phyloP scores from a whole-genome alignment of 495 filamentous ascomycete genomes.

The Aspergillus asperescens region DNA sequence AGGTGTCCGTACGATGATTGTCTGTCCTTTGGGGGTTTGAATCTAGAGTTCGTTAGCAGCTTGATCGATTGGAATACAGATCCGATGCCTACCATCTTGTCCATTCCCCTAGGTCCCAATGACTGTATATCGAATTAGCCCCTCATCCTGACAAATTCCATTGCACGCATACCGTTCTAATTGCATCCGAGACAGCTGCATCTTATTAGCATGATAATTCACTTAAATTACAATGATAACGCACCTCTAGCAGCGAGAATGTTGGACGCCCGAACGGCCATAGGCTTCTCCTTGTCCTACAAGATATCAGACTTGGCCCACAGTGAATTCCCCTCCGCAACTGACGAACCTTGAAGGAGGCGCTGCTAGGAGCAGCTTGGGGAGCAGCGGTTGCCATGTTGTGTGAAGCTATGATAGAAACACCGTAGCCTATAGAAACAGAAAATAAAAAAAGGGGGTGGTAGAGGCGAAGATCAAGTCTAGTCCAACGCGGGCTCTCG shows the following conservation, averaged over 20 bases:
- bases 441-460: slow-evolving; percentile 20
- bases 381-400: slow-evolving; percentile 63
- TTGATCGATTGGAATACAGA: not conserved
- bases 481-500: slow-evolving; percentile 28
- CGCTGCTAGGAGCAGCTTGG: slow-evolving; percentile 54
- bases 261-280: slow-evolving; percentile 90
- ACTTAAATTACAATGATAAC: slow-evolving; percentile 1
- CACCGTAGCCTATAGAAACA: slow-evolving; percentile 19
- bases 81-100: slow-evolving; percentile 72
- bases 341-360: slow-evolving; percentile 70
- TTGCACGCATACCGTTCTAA: slow-evolving; percentile 62
- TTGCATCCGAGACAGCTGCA: slow-evolving; percentile 89
- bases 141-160: slow-evolving; percentile 31
- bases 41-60: slow-evolving; percentile 52
- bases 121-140: slow-evolving; percentile 50
- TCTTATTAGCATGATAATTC: slow-evolving; percentile 6
- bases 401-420: slow-evolving; percentile 28
- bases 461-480: slow-evolving; percentile 19
- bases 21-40: slow-evolving; percentile 90
- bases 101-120: slow-evolving; percentile 76
- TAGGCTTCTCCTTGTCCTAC: slow-evolving; percentile 97
- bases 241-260: slow-evolving; percentile 95
- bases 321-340: slow-evolving; percentile 25
- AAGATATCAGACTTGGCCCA: slow-evolving; percentile 44
- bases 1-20: slow-evolving; percentile 65